phyloP scores from a whole-genome alignment of 352 stramenopile genomes.

The Pythium periplocum region DNA sequence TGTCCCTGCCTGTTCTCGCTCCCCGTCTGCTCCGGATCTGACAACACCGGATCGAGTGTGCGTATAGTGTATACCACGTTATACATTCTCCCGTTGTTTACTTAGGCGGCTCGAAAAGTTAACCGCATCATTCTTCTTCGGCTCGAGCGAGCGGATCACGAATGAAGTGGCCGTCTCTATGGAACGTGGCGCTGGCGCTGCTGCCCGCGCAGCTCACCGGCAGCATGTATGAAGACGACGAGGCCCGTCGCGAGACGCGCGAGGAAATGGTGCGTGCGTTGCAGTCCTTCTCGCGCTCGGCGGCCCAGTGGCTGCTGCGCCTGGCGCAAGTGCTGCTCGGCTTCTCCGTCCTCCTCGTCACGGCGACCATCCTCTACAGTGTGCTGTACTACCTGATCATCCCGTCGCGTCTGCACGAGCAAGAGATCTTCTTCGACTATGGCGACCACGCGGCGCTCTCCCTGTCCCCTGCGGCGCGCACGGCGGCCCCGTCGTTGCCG shows the following conservation, averaged over 20 bases:
- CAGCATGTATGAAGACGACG: conserved; percentile 25
- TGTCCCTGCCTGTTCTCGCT: no score
- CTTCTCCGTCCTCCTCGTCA: conserved; percentile 40
- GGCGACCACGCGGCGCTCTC: conserved; percentile 39
- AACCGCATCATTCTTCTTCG: no score
- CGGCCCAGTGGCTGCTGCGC: conserved; percentile 32
- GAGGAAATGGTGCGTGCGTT: conserved; percentile 30
- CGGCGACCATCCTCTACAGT: conserved; percentile 58
- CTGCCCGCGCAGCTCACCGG: conserved; percentile 22
- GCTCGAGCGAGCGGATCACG: no score
- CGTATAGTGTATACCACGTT: conserved; percentile 1
- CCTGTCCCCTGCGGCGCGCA: not conserved
- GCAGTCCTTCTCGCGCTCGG: conserved; percentile 23
- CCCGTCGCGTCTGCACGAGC: conserved; percentile 68
- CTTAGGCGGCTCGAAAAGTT: no score
- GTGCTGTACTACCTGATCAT: conserved; percentile 78
- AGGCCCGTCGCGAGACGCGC: conserved; percentile 37
- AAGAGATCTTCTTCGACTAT: conserved; percentile 76
- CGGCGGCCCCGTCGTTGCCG: conserved; percentile 23
- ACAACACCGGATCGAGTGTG: no score
- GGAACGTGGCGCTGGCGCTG: conserved; percentile 42
- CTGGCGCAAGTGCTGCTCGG: conserved; percentile 22
- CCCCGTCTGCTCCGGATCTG: no score
- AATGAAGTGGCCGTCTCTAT: no score
- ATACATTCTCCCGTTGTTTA: no score